A percentile compares a stretch with the other conserved stretches of the same genome.
These are phyloP conservation scores for Hypocreales sp. DNA, from an alignment of 2,329 filamentous ascomycete species.

Conservation along the genomic window DNA sequence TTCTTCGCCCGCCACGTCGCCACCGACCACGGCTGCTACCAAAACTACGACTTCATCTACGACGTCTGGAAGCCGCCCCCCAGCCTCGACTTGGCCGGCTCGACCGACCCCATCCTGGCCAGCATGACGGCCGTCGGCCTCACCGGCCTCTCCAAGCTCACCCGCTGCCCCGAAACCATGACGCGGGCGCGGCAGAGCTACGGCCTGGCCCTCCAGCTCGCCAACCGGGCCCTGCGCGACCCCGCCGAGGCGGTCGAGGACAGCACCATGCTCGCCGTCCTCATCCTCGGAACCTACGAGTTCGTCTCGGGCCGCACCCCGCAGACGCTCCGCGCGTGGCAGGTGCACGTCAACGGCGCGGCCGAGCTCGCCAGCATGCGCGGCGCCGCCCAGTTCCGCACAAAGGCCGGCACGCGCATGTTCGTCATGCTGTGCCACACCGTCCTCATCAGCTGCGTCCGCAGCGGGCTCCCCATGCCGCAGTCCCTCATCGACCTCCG, in stretches of 20 bases:
- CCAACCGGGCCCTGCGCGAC: constrained; percentile 31
- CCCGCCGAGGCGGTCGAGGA: constrained; percentile 25
- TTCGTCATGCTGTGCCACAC: no score
- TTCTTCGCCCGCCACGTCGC: constrained; percentile 36
- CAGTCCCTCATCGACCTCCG: constrained; percentile 29
- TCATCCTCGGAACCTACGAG: constrained; percentile 39
- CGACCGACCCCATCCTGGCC: no score
- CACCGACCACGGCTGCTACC: constrained; percentile 28
- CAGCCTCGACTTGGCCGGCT: constrained; percentile 11
- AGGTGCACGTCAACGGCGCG: no score
- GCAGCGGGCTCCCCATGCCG: no score
- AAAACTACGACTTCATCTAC: constrained; percentile 36
- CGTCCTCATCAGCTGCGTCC: no score
- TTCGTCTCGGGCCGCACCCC: constrained; percentile 31
- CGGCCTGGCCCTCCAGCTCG: constrained; percentile 31
- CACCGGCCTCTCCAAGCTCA: constrained; percentile 32
- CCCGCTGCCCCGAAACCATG: constrained; percentile 24
- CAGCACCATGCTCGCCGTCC: constrained; percentile 34
- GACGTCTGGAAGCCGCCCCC: constrained; percentile 33
- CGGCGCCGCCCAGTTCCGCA: no score
- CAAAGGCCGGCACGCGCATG: no score
- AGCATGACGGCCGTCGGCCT: no score
- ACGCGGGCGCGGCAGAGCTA: constrained; percentile 34
- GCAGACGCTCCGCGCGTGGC: constrained; percentile 29
- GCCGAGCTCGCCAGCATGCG: no score